These are phyloP conservation scores for Tanozyma kutaoensis DNA, from an alignment of 805 yeast species.

Conservation along the genomic window DNA sequence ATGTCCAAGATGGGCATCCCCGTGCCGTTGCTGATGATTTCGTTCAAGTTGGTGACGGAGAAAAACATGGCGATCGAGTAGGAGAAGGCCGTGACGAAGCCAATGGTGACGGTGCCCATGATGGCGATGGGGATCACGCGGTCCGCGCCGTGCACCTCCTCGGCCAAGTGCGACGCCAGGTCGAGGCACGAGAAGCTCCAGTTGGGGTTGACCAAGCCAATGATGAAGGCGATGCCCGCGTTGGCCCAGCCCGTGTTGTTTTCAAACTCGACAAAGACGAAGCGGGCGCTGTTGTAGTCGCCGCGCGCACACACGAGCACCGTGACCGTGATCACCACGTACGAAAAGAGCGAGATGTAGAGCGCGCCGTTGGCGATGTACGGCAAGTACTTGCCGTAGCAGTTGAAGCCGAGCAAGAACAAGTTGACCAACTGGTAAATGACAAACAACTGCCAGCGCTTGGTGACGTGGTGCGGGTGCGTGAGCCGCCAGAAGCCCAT, in stretches of 20 bases:
- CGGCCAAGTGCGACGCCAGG: constrained; percentile 28
- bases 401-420: constrained; percentile 18
- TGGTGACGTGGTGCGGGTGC: constrained; percentile 17
- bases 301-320: constrained; percentile 25
- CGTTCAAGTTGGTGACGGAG: constrained; percentile 18
- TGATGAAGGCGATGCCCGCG: constrained; percentile 9
- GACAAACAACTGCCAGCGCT: constrained; percentile 24
- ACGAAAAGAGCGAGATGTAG: constrained; percentile 21
- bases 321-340: constrained; percentile 20
- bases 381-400: constrained; percentile 23
- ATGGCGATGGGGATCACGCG: constrained; percentile 26
- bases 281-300: constrained; percentile 19
- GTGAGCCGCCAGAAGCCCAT: constrained; percentile 24
- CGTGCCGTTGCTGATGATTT: constrained; percentile 13
- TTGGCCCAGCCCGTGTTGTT: constrained; percentile 12
- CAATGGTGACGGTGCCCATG: constrained; percentile 26
- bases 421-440: constrained; percentile 22
- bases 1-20: constrained; percentile 29
- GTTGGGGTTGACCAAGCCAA: constrained; percentile 10
- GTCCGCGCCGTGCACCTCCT: constrained; percentile 24
- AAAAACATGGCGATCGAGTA: constrained; percentile 28
- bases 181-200: constrained; percentile 24
- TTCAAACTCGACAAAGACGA: constrained; percentile 8
- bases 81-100: constrained; percentile 23
- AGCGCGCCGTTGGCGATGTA: constrained; percentile 19